These are phyloP conservation scores for Fusarium lateritium DNA, from an alignment of 2,329 filamentous ascomycete genomes.

Conservation along the genomic window DNA sequence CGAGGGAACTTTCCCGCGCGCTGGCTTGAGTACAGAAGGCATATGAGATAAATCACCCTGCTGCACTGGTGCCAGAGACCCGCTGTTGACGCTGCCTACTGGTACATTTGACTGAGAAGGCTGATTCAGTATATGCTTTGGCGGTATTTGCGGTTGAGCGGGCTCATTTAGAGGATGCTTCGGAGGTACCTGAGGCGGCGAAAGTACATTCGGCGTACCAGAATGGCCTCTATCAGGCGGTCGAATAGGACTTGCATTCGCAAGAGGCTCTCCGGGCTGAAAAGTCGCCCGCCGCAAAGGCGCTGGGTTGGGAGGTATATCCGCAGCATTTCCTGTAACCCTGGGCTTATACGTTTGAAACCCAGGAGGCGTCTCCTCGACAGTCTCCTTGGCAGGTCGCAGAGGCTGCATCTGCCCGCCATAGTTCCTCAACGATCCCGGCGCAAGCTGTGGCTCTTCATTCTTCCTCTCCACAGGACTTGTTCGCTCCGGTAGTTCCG, in stretches of 20 bases:
- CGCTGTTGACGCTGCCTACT: neutral
- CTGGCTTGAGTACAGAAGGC: conserved; percentile 47
- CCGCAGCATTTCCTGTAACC: conserved; percentile 1
- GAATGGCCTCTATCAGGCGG: conserved; percentile 39
- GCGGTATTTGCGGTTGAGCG: conserved; percentile 17
- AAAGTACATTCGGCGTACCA: conserved; percentile 43
- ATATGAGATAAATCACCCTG: conserved; percentile 35
- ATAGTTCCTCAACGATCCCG: conserved; percentile 31
- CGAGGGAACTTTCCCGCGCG: conserved; percentile 37
- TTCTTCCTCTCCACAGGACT: conserved; percentile 50
- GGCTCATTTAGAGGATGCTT: conserved; percentile 34
- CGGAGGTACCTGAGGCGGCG: conserved; percentile 43
- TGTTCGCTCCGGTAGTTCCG: conserved; percentile 58
- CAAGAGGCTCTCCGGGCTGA: conserved; percentile 46
- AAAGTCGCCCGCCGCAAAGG: conserved; percentile 41
- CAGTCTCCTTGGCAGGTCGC: conserved; percentile 20
- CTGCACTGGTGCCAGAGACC: conserved; percentile 12
- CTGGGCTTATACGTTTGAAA: conserved; percentile 41
- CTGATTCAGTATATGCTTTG: conserved; percentile 3
- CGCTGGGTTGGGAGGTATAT: conserved; percentile 17
- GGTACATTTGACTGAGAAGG: neutral
- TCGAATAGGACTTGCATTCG: conserved; percentile 36
- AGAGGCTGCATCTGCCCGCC: conserved; percentile 28
- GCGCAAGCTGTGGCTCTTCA: conserved; percentile 34
- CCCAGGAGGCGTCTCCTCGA: conserved; percentile 3